Base-by-base conservation (phyloP, 257 asterid genomes). In the Asclepias syriaca region DNA sequence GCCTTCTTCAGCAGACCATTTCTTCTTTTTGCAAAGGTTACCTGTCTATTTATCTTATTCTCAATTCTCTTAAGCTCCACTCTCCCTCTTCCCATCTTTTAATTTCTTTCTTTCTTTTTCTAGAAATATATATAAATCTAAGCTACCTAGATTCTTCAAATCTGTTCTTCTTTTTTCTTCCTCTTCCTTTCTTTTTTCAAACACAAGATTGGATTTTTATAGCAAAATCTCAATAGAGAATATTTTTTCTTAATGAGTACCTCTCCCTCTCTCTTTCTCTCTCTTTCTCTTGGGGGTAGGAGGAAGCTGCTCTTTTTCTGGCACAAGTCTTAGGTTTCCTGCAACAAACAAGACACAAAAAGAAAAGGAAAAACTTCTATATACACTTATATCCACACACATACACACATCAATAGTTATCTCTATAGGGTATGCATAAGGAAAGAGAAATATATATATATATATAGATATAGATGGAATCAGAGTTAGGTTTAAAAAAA, bases 21-120 rank as follows among this genome's bases (percentile, higher is more conserved):
- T 79, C 91, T 79, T 51, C 95, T 83, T 85, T 88, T 88, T 5
- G 95, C 84, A 76, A 88, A 88, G 3, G 91, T 88, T 40, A 84
- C 95, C 79, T 88, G 91, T 65, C 95, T 84, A 76, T 86, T 88
- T 80, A 88, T 83, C 85, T 86, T 86, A 81, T 86, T 88, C 83
- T 88, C 92, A 67, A 88, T 88, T 66, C 95, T 86, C 87, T 82
- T 86, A 77, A 88, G 71, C 78, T 85, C 92, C 70, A 88, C 95
- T 70, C 78, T 88, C 75, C 95, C 92, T 79, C 92, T 82, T 18
- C 92, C 95, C 95, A 88, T 88, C 27, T 34, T 68, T 68, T 27
- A 14, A 24, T 24, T 24, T 24, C 27, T 24, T 34, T 2, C 6
- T 16, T 51, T 2, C n/a, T 19, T 51, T 15, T 15, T 3, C 2